These are phyloP conservation scores for Citrus mangshanensis DNA, from an alignment of 345 rosid species.

Conservation along the genomic window DNA sequence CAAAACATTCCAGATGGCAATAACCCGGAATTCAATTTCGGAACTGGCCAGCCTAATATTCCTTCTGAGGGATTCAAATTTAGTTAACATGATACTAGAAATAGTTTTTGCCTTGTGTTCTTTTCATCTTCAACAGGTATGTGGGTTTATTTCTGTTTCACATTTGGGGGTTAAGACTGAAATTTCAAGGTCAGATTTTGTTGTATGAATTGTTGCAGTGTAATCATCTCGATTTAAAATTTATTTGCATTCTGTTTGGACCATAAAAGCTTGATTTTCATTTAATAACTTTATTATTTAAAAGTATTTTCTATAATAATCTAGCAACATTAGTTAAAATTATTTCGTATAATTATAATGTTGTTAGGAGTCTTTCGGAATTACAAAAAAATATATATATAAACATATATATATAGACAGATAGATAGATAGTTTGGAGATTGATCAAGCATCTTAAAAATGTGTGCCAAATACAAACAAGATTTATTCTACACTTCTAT, in stretches of 20 bases:
- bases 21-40: slow-evolving; percentile 21
- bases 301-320: too few relatives aligned
- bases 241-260: not conserved
- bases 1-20: slow-evolving; percentile 14
- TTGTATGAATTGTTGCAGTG: not conserved
- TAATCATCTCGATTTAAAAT: not conserved
- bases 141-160: not conserved
- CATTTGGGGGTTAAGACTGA: not conserved
- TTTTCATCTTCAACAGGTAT: not conserved
- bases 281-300: too few relatives aligned
- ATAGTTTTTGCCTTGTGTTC: not conserved
- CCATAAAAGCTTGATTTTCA: not conserved
- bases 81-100: not conserved
- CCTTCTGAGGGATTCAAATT: slow-evolving; percentile 29
- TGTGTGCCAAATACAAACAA: too few relatives aligned
- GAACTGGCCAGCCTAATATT: slow-evolving; percentile 19
- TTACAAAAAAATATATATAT: too few relatives aligned
- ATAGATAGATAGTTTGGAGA: too few relatives aligned
- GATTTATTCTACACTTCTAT: too few relatives aligned
- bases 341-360: too few relatives aligned
- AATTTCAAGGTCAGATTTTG: not conserved
- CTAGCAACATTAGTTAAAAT: too few relatives aligned
- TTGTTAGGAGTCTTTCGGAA: too few relatives aligned
- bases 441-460: too few relatives aligned
- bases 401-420: too few relatives aligned